Evolutionary conservation across 345 rosid genomes (phyloP).

Genomic region (Eutrema yunnanense): DNA sequence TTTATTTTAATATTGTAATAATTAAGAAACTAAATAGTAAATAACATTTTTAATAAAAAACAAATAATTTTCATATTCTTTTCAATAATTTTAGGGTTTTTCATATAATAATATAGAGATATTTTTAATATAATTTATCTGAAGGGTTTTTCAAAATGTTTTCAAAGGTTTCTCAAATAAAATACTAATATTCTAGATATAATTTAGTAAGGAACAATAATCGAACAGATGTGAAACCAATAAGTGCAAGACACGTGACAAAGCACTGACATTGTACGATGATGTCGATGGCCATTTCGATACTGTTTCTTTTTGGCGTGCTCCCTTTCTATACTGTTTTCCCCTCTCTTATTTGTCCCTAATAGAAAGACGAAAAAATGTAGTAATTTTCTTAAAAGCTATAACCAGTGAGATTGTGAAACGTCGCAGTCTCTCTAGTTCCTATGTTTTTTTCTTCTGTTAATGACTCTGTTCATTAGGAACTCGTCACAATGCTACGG

Average conservation of each 20-base stretch:
- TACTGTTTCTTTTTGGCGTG: slow-evolving; percentile 14
- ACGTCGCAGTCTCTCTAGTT: not conserved
- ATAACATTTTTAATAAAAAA: too few species aligned
- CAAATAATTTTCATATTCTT: too few species aligned
- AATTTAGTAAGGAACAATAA: not conserved
- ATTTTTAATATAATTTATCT: too few species aligned
- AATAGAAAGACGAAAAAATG: not conserved
- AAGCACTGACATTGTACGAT: slow-evolving; percentile 30
- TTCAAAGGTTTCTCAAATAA: too few species aligned
- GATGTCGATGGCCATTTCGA: slow-evolving; percentile 17
- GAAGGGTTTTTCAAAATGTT: too few species aligned
- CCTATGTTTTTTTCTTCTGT: not conserved
- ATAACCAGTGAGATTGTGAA: not conserved
- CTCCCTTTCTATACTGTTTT: slow-evolving; percentile 2
- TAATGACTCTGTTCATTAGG: not conserved
- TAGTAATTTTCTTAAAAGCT: not conserved
- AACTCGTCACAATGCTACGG: not conserved
- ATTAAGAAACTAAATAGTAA: too few species aligned
- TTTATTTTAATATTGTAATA: too few species aligned
- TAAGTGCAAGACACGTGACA: slow-evolving; percentile 19
- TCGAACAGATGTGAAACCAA: not conserved
- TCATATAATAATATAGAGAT: too few species aligned
- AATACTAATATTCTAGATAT: not conserved
- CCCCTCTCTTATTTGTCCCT: not conserved
- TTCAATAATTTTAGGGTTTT: too few species aligned